Evolutionary conservation across 805 yeast species (phyloP).

Genomic region (Ogataea nitratoaversa): DNA sequence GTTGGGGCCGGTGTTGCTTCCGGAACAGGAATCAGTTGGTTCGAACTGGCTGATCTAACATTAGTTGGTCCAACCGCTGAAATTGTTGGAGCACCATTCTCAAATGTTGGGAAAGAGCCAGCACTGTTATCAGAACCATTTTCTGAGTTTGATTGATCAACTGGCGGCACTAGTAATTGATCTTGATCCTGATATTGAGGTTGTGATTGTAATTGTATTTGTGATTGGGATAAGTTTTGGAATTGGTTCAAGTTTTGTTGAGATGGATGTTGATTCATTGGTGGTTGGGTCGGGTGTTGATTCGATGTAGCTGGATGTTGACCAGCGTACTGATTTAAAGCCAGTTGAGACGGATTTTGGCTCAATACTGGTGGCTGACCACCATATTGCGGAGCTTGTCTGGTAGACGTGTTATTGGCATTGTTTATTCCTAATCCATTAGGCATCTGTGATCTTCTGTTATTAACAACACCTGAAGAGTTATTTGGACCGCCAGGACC

Average conservation of each 20-base stretch:
- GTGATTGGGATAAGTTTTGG: slow-evolving; percentile 3
- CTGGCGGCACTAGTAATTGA: too few relatives aligned
- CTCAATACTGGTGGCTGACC: not conserved
- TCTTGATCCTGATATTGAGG: not conserved
- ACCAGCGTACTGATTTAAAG: not conserved
- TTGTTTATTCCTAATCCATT: slow-evolving; percentile 20
- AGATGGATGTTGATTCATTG: not conserved
- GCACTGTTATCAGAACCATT: not conserved
- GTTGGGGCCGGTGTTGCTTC: slow-evolving; percentile 32
- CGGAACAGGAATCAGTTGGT: slow-evolving; percentile 14
- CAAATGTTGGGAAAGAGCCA: too few relatives aligned
- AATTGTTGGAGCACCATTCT: not conserved
- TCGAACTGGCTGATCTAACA: not conserved
- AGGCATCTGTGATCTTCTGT: slow-evolving; percentile 17
- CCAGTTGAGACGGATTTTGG: not conserved
- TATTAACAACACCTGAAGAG: slow-evolving; percentile 3
- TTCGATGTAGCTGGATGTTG: not conserved
- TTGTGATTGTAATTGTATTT: slow-evolving; percentile 4
- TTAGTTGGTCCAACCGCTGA: not conserved
- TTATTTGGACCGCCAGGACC: slow-evolving; percentile 11
- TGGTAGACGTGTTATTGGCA: slow-evolving; percentile 8
- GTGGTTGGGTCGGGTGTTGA: not conserved
- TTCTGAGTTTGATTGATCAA: too few relatives aligned
- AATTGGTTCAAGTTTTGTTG: not conserved
- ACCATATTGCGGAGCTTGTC: not conserved